phyloP scores from a whole-genome alignment of 139 green algal genomes.

The Chlamydomonas sp. region DNA sequence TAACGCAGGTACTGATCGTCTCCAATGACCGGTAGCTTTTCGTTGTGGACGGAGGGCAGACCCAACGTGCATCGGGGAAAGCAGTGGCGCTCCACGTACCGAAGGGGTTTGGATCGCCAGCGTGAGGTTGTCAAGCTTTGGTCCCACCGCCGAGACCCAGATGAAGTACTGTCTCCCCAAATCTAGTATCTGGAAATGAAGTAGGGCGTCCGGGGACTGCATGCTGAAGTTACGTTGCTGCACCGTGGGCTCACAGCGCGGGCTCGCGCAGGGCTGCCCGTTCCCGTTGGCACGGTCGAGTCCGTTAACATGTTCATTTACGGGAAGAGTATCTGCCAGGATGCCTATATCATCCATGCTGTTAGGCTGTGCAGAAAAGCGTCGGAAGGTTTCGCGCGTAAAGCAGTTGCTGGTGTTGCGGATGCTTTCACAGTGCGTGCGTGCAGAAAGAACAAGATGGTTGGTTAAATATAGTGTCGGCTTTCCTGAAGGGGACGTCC shows the following conservation, averaged over 20 bases:
- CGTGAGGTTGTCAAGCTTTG: conserved; percentile 35
- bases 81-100: conserved; percentile 3
- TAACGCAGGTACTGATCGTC: no score
- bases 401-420: no score
- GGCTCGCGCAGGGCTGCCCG: background rate
- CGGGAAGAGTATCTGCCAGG: background rate
- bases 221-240: conserved; percentile 31
- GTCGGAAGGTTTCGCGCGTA: no score
- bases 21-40: no score
- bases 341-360: conserved; percentile 1
- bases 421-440: no score
- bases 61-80: background rate
- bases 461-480: no score
- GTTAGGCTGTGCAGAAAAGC: no score
- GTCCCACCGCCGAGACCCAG: conserved; percentile 29
- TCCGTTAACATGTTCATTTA: background rate
- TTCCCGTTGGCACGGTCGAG: no score
- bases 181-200: conserved; percentile 51
- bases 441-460: no score
- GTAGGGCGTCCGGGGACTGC: conserved; percentile 21
- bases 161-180: conserved; percentile 48
- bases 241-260: background rate
- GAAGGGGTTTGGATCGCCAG: conserved; percentile 41
- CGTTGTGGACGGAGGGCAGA: no score
- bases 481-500: no score